Conservation (phyloP, 2,329 filamentous ascomycete species). For the Aspergillus eucalypticola region DNA sequence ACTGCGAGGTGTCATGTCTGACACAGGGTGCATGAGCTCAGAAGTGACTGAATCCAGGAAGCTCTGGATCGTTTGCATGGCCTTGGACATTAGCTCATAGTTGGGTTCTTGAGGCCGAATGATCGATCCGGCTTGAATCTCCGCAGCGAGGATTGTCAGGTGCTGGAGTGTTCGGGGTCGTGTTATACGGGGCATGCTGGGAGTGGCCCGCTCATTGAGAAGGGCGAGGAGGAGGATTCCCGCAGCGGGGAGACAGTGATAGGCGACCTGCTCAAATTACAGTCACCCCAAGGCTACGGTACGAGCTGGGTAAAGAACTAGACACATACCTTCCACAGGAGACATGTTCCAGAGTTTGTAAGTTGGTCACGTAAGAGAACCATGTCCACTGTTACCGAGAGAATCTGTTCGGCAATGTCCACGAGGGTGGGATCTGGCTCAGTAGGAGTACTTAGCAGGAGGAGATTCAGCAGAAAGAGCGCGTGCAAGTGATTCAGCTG, state of each 20-base stretch:
- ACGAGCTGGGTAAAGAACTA: neutral
- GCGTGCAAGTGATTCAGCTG: slow-evolving; percentile 31
- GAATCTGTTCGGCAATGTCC: slow-evolving; percentile 30
- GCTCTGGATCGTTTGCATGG: slow-evolving; percentile 27
- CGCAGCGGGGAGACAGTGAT: slow-evolving; percentile 33
- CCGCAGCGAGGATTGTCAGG: slow-evolving; percentile 31
- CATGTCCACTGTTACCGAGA: slow-evolving; percentile 29
- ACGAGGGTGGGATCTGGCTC: slow-evolving; percentile 28
- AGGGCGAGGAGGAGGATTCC: slow-evolving; percentile 32
- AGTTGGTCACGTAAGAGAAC: slow-evolving; percentile 30
- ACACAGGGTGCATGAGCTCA: neutral
- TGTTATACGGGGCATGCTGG: slow-evolving; percentile 11
- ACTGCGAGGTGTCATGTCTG: neutral
- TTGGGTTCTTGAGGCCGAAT: slow-evolving; percentile 27
- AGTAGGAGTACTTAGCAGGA: slow-evolving; percentile 25
- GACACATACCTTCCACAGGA: slow-evolving; percentile 29
- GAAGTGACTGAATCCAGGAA: slow-evolving; percentile 26
- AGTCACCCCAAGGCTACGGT: too few species aligned
- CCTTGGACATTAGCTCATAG: slow-evolving; percentile 27
- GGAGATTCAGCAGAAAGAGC: slow-evolving; percentile 27
- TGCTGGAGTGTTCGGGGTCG: slow-evolving; percentile 27
- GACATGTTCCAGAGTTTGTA: slow-evolving; percentile 29
- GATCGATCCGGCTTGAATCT: slow-evolving; percentile 29
- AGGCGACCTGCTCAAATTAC: slow-evolving; percentile 22
- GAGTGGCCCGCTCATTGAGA: slow-evolving; percentile 22